phyloP scores from a whole-genome alignment of 345 rosid genomes.

The Ceriops tagal region DNA sequence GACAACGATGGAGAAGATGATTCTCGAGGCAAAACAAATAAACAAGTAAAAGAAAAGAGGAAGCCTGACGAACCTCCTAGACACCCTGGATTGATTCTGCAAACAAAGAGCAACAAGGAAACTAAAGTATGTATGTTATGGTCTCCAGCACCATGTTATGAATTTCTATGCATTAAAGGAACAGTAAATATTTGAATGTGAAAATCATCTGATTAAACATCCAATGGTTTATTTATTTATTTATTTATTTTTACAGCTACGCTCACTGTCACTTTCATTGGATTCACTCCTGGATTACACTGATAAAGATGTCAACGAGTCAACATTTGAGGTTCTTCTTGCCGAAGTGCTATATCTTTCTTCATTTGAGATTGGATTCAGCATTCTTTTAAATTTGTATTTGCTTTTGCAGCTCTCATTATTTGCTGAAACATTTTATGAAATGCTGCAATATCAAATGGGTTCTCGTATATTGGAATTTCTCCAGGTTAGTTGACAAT shows the following conservation, averaged over 20 bases:
- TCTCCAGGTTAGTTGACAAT: slow-evolving; percentile 62
- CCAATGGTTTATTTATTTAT: slow-evolving; percentile 19
- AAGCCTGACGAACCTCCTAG: slow-evolving; percentile 75
- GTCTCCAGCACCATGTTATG: background rate
- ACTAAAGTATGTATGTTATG: slow-evolving; percentile 54
- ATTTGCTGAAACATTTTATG: slow-evolving; percentile 86
- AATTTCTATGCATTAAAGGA: slow-evolving; percentile 10
- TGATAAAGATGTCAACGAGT: slow-evolving; percentile 83
- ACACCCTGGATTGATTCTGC: slow-evolving; percentile 77
- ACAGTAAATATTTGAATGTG: background rate
- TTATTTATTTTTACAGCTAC: slow-evolving; percentile 42
- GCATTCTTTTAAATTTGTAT: no score
- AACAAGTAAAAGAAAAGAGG: slow-evolving; percentile 63
- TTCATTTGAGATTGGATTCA: background rate
- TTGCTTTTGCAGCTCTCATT: slow-evolving; percentile 64
- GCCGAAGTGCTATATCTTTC: background rate
- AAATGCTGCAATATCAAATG: slow-evolving; percentile 97
- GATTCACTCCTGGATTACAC: slow-evolving; percentile 93
- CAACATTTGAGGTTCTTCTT: slow-evolving; percentile 79
- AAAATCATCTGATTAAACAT: slow-evolving; percentile 3
- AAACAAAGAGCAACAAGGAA: slow-evolving; percentile 55
- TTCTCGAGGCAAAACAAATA: slow-evolving; percentile 36
- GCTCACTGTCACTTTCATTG: slow-evolving; percentile 73
- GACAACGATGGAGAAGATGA: slow-evolving; percentile 48
- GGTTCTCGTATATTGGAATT: slow-evolving; percentile 70